Percentiles rank a stretch among this genome's conserved stretches.
Evolutionary conservation across 768 basidiomycete species (phyloP).

Genomic region (Boletus sensibilis): DNA sequence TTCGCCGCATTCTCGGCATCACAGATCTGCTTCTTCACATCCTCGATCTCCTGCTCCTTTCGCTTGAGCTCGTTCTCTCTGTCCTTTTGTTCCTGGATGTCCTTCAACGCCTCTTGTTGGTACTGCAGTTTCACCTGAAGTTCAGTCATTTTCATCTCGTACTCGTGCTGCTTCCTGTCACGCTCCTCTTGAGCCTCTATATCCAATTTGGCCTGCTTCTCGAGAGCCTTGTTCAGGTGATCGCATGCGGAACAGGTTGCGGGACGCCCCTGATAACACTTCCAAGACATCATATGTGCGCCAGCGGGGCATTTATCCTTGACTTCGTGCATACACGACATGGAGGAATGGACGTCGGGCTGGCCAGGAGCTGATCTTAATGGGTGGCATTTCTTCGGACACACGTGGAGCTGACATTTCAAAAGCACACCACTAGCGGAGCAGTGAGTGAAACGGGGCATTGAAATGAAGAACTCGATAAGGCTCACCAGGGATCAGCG

Average conservation of each 20-base stretch:
- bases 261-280: constrained; percentile 44
- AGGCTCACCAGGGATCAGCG: constrained; percentile 51
- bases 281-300: constrained; percentile 44
- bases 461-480: background rate
- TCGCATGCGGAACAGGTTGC: constrained; percentile 48
- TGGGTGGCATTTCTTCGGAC: constrained; percentile 64
- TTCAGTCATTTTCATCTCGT: constrained; percentile 42
- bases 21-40: constrained; percentile 21
- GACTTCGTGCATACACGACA: constrained; percentile 43
- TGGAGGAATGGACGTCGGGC: constrained; percentile 24
- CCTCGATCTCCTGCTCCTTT: constrained; percentile 47
- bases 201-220: constrained; percentile 41
- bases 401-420: constrained; percentile 40
- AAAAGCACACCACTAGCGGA: constrained; percentile 13
- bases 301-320: constrained; percentile 40
- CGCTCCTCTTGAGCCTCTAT: constrained; percentile 43
- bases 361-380: constrained; percentile 45
- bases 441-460: background rate
- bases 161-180: constrained; percentile 43
- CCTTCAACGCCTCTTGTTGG: constrained; percentile 31
- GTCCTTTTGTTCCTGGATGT: constrained; percentile 41
- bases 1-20: constrained; percentile 15
- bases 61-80: constrained; percentile 40
- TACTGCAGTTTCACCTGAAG: constrained; percentile 41
- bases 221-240: constrained; percentile 38